These are phyloP conservation scores for Kazachstania martiniae DNA, from an alignment of 805 yeast genomes.

Conservation along the genomic window DNA sequence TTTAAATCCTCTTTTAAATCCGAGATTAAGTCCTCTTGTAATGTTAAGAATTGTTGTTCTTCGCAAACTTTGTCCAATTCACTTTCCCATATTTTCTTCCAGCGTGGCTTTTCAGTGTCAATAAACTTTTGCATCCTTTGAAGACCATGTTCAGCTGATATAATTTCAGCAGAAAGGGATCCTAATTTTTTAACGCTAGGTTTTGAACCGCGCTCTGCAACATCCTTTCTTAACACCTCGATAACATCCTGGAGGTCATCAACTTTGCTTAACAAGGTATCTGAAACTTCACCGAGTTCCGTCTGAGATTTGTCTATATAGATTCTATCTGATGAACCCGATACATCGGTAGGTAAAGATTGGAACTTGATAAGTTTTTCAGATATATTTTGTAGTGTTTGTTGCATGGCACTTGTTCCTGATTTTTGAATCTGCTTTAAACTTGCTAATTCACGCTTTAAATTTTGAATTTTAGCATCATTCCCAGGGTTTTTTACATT, in stretches of 20 bases:
- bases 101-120: slow-evolving; percentile 59
- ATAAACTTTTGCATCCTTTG: slow-evolving; percentile 50
- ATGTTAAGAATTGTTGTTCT: slow-evolving; percentile 83
- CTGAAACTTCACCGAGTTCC: slow-evolving; percentile 68
- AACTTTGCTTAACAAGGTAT: slow-evolving; percentile 58
- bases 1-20: slow-evolving; percentile 75
- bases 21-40: slow-evolving; percentile 75
- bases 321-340: slow-evolving; percentile 29
- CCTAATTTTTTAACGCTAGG: slow-evolving; percentile 67
- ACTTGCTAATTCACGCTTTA: slow-evolving; percentile 15
- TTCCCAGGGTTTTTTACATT: not conserved
- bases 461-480: not conserved
- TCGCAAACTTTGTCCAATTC: slow-evolving; percentile 85
- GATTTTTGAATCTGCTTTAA: slow-evolving; percentile 45
- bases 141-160: slow-evolving; percentile 43
- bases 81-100: slow-evolving; percentile 89
- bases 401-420: slow-evolving; percentile 33
- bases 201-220: slow-evolving; percentile 80
- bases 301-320: slow-evolving; percentile 72
- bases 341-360: slow-evolving; percentile 30
- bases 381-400: slow-evolving; percentile 34
- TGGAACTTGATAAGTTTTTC: slow-evolving; percentile 43
- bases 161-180: slow-evolving; percentile 53
- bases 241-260: slow-evolving; percentile 89
- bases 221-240: slow-evolving; percentile 82